Base-by-base conservation (phyloP, 768 basidiomycete genomes). In the Leucosporidium creatinivorum region DNA sequence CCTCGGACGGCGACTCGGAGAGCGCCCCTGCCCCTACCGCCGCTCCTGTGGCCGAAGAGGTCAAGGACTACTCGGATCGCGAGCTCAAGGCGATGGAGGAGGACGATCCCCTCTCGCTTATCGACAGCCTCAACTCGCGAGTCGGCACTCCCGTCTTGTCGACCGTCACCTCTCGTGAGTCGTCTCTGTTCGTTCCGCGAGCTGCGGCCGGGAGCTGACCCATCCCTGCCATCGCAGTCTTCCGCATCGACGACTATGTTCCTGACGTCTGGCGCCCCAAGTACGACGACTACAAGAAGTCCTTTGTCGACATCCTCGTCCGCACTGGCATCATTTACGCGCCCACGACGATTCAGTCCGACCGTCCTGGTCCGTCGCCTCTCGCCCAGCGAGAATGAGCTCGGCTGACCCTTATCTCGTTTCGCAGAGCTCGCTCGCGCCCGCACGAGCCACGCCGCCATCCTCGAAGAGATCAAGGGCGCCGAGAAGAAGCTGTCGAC, bases 241-340 rank as follows among this genome's bases (percentile, higher is more conserved):
- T 88, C 77, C 83, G 90, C 55, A 70, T 91, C 44, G 81, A 86
- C 30, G 82, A 87, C 23, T 97, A 97, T 79, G 81, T 98, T 50
- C 94, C 94, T 3, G 93, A 94, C 63, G 81, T 84, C 12, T 71
- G 91, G 23, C 75, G 89, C 49, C 88, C 89, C 0, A 81, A 83
- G 50, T 97, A 88, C 78, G 85, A 91, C 67, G 80, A 82, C 28
- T 77, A 88, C 73, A 86, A 86, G 47, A 83, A 86, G 57, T 77
- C 79, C 0, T 62, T 91, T 6, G 74, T 88, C 50, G 83, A 84
- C 7, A 85, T 83, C 83, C 79, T 97, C 66, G 80, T 83, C 65
- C 81, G 79, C 4, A 69, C 92, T 23, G 90, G 89, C 9, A 77
- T 93, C 58, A 76, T 86, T 47, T 76, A 73, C 52, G 74, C 59